A percentile compares a stretch with the other conserved stretches of the same genome.
These are phyloP conservation scores for Aspergillus ustus DNA, from an alignment of 2,329 filamentous ascomycete genomes.

Conservation along the genomic window DNA sequence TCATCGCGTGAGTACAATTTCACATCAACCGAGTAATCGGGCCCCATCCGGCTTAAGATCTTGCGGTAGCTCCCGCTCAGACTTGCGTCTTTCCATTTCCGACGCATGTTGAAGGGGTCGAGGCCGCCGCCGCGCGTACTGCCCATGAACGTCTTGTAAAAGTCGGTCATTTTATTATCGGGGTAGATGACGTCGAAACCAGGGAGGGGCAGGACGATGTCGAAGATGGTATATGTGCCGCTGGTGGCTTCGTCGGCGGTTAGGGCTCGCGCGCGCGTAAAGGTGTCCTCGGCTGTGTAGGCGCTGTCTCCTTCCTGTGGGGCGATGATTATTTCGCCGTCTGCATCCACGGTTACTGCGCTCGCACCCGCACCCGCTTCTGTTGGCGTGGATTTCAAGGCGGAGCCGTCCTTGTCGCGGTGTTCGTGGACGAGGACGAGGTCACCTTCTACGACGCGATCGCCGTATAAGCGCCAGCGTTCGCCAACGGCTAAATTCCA, in stretches of 20 bases:
- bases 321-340: slow-evolving; percentile 69
- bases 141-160: slow-evolving; percentile 85
- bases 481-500: slow-evolving; percentile 88
- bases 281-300: slow-evolving; percentile 58
- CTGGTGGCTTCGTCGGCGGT: slow-evolving; percentile 77
- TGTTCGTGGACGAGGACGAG: slow-evolving; percentile 72
- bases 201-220: slow-evolving; percentile 88
- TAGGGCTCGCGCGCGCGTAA: slow-evolving; percentile 72
- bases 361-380: slow-evolving; percentile 25
- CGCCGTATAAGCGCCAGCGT: slow-evolving; percentile 77
- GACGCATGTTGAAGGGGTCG: slow-evolving; percentile 84
- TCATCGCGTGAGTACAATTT: slow-evolving; percentile 67
- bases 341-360: slow-evolving; percentile 56
- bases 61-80: slow-evolving; percentile 88
- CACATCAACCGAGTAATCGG: slow-evolving; percentile 68
- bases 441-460: slow-evolving; percentile 79
- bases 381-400: slow-evolving; percentile 14
- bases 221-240: slow-evolving; percentile 79
- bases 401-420: slow-evolving; percentile 48
- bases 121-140: slow-evolving; percentile 75
- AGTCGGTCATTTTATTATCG: slow-evolving; percentile 77
- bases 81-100: slow-evolving; percentile 83
- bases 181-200: slow-evolving; percentile 91
- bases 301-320: slow-evolving; percentile 63
- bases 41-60: slow-evolving; percentile 72